Conservation (phyloP, 495 filamentous ascomycete genomes). For the Penicillium salamii region DNA sequence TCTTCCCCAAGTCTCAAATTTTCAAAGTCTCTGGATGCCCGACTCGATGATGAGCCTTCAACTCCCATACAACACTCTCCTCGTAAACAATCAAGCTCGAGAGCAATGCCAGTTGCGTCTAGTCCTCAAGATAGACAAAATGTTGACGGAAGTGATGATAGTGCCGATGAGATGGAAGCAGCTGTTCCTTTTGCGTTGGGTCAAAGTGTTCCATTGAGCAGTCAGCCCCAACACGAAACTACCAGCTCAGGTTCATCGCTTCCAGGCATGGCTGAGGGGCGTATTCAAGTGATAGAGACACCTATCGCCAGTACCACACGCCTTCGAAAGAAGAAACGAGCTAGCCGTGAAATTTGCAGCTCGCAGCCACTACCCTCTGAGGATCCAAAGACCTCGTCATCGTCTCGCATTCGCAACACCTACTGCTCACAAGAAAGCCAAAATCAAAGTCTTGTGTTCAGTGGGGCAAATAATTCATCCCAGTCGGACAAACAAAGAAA, state of each 20-base stretch:
- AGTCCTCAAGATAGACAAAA: slow-evolving; percentile 8
- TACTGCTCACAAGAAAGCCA: slow-evolving; percentile 23
- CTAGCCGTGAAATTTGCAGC: not conserved
- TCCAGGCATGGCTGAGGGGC: slow-evolving; percentile 12
- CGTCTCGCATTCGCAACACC: slow-evolving; percentile 36
- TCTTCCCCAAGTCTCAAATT: too few species aligned
- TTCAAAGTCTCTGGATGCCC: not conserved
- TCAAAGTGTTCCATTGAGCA: slow-evolving; percentile 24
- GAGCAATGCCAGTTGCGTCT: not conserved
- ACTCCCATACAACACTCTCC: not conserved
- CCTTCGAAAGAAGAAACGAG: slow-evolving; percentile 1
- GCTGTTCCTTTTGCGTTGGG: slow-evolving; percentile 49
- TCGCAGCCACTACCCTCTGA: slow-evolving; percentile 21
- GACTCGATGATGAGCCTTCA: not conserved
- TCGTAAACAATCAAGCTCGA: not conserved
- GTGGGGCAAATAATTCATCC: slow-evolving; percentile 11
- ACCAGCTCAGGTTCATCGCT: slow-evolving; percentile 26
- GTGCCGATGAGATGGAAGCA: slow-evolving; percentile 47
- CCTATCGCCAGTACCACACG: slow-evolving; percentile 19
- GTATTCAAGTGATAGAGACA: slow-evolving; percentile 40
- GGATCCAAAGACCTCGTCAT: slow-evolving; percentile 34
- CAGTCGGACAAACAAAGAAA: slow-evolving; percentile 1
- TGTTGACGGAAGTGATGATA: slow-evolving; percentile 37
- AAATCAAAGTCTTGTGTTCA: slow-evolving; percentile 20
- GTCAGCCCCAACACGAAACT: slow-evolving; percentile 24